Conservation (phyloP, 2,329 filamentous ascomycete species). For the Colletotrichum magnum region DNA sequence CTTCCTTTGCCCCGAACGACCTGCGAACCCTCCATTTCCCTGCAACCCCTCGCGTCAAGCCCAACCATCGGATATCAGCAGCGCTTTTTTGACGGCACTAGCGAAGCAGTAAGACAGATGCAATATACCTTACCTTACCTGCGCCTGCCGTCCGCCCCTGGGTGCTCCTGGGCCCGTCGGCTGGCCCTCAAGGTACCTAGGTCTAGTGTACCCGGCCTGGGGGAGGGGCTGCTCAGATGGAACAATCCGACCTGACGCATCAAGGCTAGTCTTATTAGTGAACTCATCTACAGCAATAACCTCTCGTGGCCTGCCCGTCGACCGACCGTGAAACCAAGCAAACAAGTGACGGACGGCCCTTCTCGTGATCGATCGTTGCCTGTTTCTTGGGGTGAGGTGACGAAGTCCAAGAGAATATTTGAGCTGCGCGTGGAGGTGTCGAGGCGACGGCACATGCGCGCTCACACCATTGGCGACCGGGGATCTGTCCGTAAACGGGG, state of each 20-base stretch:
- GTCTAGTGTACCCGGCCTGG: slow-evolving; percentile 3
- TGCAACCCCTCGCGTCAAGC: slow-evolving; percentile 33
- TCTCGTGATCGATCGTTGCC: slow-evolving; percentile 34
- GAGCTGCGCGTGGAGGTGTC: slow-evolving; percentile 10
- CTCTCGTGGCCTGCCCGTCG: slow-evolving; percentile 8
- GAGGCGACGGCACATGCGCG: slow-evolving; percentile 10
- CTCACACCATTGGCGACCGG: slow-evolving; percentile 28
- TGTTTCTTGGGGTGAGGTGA: slow-evolving; percentile 37
- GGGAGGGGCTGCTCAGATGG: slow-evolving; percentile 11
- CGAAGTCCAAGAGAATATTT: slow-evolving; percentile 36
- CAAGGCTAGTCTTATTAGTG: slow-evolving; percentile 2
- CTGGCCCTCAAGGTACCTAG: slow-evolving; percentile 10
- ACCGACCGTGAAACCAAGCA: slow-evolving; percentile 15
- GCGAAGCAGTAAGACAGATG: neutral
- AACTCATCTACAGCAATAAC: slow-evolving; percentile 4
- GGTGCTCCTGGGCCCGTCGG: slow-evolving; percentile 33
- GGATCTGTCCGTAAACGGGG: slow-evolving; percentile 25
- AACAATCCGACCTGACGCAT: slow-evolving; percentile 1
- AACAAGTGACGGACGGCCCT: neutral
- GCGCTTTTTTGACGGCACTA: neutral
- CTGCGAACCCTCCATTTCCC: slow-evolving; percentile 35
- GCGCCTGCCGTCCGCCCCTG: slow-evolving; percentile 31
- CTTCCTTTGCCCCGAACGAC: slow-evolving; percentile 41
- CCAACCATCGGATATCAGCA: slow-evolving; percentile 10
- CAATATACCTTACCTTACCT: slow-evolving; percentile 3